Conservation (phyloP, 2,329 filamentous ascomycete species). For the Fusarium sp. region DNA sequence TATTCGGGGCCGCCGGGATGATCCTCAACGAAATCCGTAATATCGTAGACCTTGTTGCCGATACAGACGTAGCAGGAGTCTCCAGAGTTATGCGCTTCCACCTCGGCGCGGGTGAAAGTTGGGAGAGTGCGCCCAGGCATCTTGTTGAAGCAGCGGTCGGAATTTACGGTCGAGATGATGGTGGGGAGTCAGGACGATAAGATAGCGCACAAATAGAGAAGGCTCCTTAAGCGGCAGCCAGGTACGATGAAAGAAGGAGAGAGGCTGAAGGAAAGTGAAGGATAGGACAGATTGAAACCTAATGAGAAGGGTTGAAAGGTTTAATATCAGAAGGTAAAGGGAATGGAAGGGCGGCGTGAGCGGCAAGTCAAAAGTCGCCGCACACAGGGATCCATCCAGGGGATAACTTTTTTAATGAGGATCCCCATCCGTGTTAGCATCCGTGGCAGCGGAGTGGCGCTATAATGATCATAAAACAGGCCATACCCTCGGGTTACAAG, state of each 20-base stretch:
- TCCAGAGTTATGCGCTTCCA: conserved; percentile 82
- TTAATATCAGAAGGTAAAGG: conserved; percentile 35
- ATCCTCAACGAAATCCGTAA: conserved; percentile 90
- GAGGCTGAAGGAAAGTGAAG: conserved; percentile 20
- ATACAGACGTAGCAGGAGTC: conserved; percentile 95
- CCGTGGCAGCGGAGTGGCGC: conserved; percentile 43
- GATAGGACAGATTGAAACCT: conserved; percentile 19
- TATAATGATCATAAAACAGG: conserved; percentile 50
- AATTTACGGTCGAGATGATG: conserved; percentile 17
- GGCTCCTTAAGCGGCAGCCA: conserved; percentile 26
- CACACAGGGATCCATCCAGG: conserved; percentile 48
- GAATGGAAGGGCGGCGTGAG: conserved; percentile 40
- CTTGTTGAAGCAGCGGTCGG: conserved; percentile 40
- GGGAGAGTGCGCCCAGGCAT: conserved; percentile 90
- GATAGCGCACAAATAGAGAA: conserved; percentile 25
- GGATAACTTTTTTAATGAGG: conserved; percentile 52
- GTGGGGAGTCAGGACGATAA: conserved; percentile 21
- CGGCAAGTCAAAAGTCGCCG: conserved; percentile 29
- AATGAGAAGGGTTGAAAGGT: conserved; percentile 24
- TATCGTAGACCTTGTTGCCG: conserved; percentile 92
- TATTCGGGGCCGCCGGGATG: conserved; percentile 93
- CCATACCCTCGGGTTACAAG: conserved; percentile 39
- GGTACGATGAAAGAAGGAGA: not conserved
- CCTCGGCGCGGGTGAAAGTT: conserved; percentile 84
- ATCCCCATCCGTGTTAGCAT: conserved; percentile 49